Base-by-base conservation (phyloP, 163 green algal species). In the Prototheca cutis region DNA sequence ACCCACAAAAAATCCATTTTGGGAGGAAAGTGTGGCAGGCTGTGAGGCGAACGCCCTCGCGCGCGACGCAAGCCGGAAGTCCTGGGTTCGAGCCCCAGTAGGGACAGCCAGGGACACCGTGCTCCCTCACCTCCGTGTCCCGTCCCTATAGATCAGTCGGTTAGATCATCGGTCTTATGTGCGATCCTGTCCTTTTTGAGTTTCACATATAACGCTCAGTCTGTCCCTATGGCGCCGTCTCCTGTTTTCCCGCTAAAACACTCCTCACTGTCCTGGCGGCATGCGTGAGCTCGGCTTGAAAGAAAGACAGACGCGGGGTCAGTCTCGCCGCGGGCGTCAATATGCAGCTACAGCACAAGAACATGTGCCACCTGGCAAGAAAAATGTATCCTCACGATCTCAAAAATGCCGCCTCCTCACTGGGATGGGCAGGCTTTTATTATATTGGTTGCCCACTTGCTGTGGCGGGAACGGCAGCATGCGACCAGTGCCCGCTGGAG, bases 141-240 rank as follows among this genome's bases (percentile, higher is more conserved):
- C 36, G 42, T 51, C 42, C 42, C 42, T 51, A 51, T 51, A 51
- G 42, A 51, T 51, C 42, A 51, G 42, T 51, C 42, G 42, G 42
- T 51, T 51, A 51, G 42, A 51, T 51, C 42, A 51, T 23, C 42
- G 42, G 42, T 51, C 42, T 51, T 51, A 51, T 51, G 42, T 51
- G 42, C 36, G 36, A 21, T 8, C 13, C 13, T 51, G 10, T 23
- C 6, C 42, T 51, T 51, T 51, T 51, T 45, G 13, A 15, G 36
- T 45, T n/a, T n/a, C n/a, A n/a, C n/a, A n/a, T n/a, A n/a, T n/a
- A n/a, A n/a, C n/a, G n/a, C n/a, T n/a, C n/a, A n/a, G n/a, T n/a
- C n/a, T n/a, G n/a, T n/a, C n/a, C n/a, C n/a, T n/a, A n/a, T n/a
- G n/a, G n/a, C n/a, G n/a, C n/a, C n/a, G n/a, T n/a, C n/a, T n/a